Percentiles rank a stretch among this genome's conserved stretches.
Conservation (phyloP, 768 basidiomycete genomes). For the Suillus clintonianus region DNA sequence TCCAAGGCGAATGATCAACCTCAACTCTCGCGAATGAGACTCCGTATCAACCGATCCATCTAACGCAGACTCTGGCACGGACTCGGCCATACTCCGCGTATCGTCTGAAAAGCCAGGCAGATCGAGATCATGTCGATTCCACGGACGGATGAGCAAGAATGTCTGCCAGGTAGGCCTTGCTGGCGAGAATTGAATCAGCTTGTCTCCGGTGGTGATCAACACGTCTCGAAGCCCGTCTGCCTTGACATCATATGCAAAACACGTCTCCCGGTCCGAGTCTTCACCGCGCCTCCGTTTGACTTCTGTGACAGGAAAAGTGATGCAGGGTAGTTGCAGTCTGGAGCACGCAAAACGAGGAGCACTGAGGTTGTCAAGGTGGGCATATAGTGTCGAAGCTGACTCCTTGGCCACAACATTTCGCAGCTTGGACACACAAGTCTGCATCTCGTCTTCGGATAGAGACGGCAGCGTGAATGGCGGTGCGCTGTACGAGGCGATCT, state of each 20-base stretch:
- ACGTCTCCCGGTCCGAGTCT: not conserved
- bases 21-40: not conserved
- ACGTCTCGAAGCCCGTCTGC: not conserved
- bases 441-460: not conserved
- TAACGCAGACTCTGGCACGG: not conserved
- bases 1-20: not conserved
- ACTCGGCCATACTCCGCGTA: not conserved
- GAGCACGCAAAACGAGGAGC: not conserved
- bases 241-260: not conserved
- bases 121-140: not conserved
- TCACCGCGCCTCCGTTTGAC: not conserved
- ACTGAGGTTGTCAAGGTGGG: not conserved
- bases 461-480: not conserved
- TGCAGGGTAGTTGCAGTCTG: not conserved
- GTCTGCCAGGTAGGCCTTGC: not conserved
- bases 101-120: not conserved
- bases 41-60: not conserved
- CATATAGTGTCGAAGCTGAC: not conserved
- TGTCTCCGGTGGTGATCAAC: not conserved
- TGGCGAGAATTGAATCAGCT: not conserved
- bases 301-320: not conserved
- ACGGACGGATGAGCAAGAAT: not conserved
- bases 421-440: not conserved
- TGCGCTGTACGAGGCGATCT: not conserved
- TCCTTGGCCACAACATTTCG: not conserved